These are phyloP conservation scores for Xylariaceae sp. DNA, from an alignment of 2,329 filamentous ascomycete species.

Conservation along the genomic window DNA sequence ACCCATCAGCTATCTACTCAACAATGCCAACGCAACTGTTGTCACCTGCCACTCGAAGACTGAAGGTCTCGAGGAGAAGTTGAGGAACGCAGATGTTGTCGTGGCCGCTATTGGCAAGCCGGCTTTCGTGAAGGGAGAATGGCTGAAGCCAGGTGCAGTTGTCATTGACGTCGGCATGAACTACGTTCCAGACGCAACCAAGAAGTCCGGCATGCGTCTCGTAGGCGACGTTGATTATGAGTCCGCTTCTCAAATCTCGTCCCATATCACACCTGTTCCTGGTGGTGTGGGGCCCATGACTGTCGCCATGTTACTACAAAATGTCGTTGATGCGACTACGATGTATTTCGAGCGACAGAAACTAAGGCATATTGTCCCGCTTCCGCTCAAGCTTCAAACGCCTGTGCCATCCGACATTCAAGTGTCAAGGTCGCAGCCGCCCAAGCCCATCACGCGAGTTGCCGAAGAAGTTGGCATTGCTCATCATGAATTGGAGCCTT, in stretches of 20 bases:
- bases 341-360: slow-evolving; percentile 80
- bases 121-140: slow-evolving; percentile 87
- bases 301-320: slow-evolving; percentile 95
- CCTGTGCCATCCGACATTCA: slow-evolving; percentile 96
- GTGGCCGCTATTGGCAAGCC: slow-evolving; percentile 88
- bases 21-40: slow-evolving; percentile 93
- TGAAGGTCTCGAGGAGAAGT: slow-evolving; percentile 62
- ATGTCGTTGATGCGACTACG: slow-evolving; percentile 83
- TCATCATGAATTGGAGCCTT: slow-evolving; percentile 86
- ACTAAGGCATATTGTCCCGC: slow-evolving; percentile 70
- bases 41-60: slow-evolving; percentile 95
- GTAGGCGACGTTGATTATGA: slow-evolving; percentile 96
- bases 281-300: slow-evolving; percentile 99
- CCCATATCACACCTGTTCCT: slow-evolving; percentile 90
- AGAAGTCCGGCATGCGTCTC: slow-evolving; percentile 86
- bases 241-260: slow-evolving; percentile 77
- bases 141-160: slow-evolving; percentile 90
- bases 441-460: slow-evolving; percentile 84
- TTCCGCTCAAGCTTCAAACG: slow-evolving; percentile 73
- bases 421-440: slow-evolving; percentile 81
- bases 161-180: slow-evolving; percentile 98
- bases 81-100: slow-evolving; percentile 84
- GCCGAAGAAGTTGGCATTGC: slow-evolving; percentile 86
- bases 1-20: slow-evolving; percentile 91
- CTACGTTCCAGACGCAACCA: slow-evolving; percentile 82